phyloP scores from a whole-genome alignment of 73 alveolate genomes.

The Uronychia setigera region DNA sequence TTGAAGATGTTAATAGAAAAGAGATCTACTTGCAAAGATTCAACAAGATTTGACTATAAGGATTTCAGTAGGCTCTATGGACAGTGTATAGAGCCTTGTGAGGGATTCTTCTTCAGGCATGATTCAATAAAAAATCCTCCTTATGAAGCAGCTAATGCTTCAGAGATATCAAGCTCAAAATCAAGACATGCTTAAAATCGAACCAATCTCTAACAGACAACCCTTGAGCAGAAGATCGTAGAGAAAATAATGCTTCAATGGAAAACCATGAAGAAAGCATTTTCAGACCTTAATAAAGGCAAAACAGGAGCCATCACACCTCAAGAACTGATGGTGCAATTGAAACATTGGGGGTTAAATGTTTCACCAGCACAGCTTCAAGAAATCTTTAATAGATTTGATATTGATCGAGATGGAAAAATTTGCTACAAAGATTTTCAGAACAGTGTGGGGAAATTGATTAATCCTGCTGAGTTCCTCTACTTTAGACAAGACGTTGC shows the following conservation, averaged over 20 bases:
- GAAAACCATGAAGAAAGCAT: constrained; percentile 59
- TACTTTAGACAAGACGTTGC: constrained; percentile 60
- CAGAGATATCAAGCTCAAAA: constrained; percentile 19
- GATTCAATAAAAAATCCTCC: constrained; percentile 58
- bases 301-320: constrained; percentile 37
- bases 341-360: constrained; percentile 45
- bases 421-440: constrained; percentile 58
- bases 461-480: constrained; percentile 61
- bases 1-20: constrained; percentile 27
- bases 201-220: constrained; percentile 38
- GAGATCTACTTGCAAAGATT: not conserved
- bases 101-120: constrained; percentile 65
- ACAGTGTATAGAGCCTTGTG: constrained; percentile 52
- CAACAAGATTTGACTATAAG: constrained; percentile 40
- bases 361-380: constrained; percentile 39
- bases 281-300: constrained; percentile 50
- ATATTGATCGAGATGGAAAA: constrained; percentile 61
- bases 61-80: constrained; percentile 65
- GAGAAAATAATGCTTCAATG: constrained; percentile 62
- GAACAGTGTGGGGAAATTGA: constrained; percentile 47
- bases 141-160: constrained; percentile 29
- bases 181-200: not conserved
- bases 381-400: constrained; percentile 43
- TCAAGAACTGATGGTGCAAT: constrained; percentile 32
- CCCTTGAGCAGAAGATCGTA: constrained; percentile 29